Percentiles rank a stretch among this genome's conserved stretches.
phyloP scores from a whole-genome alignment of 2,329 filamentous ascomycete genomes.

The Catunica adiposa region DNA sequence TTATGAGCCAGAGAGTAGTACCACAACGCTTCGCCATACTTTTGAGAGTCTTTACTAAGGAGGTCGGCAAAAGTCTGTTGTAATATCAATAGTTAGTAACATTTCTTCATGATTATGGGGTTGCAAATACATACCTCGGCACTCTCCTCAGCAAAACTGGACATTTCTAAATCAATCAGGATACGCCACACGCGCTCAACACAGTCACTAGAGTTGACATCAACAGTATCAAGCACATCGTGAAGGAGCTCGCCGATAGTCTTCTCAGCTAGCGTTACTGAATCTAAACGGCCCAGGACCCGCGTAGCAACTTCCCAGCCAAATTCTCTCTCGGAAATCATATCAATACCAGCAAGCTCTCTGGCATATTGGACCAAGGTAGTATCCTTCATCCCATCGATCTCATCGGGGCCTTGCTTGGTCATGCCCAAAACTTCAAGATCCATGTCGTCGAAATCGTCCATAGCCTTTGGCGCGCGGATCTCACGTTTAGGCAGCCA shows the following conservation, averaged over 20 bases:
- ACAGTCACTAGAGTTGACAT: slow-evolving; percentile 50
- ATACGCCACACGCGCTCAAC: slow-evolving; percentile 72
- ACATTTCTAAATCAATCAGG: slow-evolving; percentile 62
- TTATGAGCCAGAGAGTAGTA: slow-evolving; percentile 82
- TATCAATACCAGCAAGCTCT: slow-evolving; percentile 40
- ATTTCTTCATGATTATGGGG: background rate
- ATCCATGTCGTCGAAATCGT: slow-evolving; percentile 51
- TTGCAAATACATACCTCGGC: slow-evolving; percentile 50
- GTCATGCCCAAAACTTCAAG: slow-evolving; percentile 64
- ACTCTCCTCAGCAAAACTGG: slow-evolving; percentile 60
- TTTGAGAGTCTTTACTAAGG: slow-evolving; percentile 52
- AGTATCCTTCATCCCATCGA: slow-evolving; percentile 58
- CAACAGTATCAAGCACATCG: slow-evolving; percentile 42
- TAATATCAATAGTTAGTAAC: slow-evolving; percentile 18
- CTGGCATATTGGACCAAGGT: slow-evolving; percentile 63
- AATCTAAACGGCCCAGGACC: slow-evolving; percentile 66
- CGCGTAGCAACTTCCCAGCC: slow-evolving; percentile 86
- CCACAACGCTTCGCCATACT: slow-evolving; percentile 73
- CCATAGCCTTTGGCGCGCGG: slow-evolving; percentile 30
- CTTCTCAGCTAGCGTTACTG: slow-evolving; percentile 51
- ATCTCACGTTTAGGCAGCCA: slow-evolving; percentile 57
- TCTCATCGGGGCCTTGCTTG: slow-evolving; percentile 38
- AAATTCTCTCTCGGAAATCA: slow-evolving; percentile 36
- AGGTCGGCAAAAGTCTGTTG: slow-evolving; percentile 65
- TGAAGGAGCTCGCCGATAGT: slow-evolving; percentile 57